Evolutionary conservation across 441 rosid species (phyloP), one percentile per base, ranked within the genome.

Genomic region (Syzygium syzygioides): DNA sequence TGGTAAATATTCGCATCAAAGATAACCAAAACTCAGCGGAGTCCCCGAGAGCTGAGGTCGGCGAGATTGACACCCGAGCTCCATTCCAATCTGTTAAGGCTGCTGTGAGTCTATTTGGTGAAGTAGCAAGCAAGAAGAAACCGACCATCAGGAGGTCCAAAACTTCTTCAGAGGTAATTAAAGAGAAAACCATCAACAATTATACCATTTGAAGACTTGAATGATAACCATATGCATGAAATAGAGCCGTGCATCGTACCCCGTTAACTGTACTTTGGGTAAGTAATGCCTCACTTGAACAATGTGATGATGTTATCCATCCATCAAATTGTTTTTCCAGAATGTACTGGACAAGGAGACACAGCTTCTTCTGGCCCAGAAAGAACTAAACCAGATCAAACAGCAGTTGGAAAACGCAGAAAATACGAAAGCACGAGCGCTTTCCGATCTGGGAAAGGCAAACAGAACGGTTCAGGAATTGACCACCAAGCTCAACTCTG

Each of bases 71-170:
- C 92, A 97, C 99, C 12, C 91, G 96, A 90, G 97, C 98, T 55
- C 99, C 99, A 3, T 96, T 96, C 89, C 95, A 96, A 91, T 97
- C 99, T 66, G 99, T 97, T 57, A 96, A 94, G 92, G 99, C 99
- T 45, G 99, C 99, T 19, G 98, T 97, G 79, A 95, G 94, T 86
- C 92, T 96, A 86, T 97, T 96, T 55, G 98, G 97, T 4, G 96
- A 96, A 92, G 99, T 95, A 15, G 96, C 94, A 15, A 64, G 91
- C n/a, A 94, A 89, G 87, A 95, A 91, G 86, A 93, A 91, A 87
- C 89, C 94, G 15, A 86, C 94, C 41, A 90, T 92, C 64, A 93
- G 91, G 85, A 94, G 91, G 86, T 93, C 95, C 2, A 93, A 90
- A 37, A 90, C 94, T 88, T 95, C 98, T 85, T 92, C 96, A 7